Evolutionary conservation across 768 basidiomycete genomes (phyloP).

Genomic region (Kwoniella dejecticola): DNA sequence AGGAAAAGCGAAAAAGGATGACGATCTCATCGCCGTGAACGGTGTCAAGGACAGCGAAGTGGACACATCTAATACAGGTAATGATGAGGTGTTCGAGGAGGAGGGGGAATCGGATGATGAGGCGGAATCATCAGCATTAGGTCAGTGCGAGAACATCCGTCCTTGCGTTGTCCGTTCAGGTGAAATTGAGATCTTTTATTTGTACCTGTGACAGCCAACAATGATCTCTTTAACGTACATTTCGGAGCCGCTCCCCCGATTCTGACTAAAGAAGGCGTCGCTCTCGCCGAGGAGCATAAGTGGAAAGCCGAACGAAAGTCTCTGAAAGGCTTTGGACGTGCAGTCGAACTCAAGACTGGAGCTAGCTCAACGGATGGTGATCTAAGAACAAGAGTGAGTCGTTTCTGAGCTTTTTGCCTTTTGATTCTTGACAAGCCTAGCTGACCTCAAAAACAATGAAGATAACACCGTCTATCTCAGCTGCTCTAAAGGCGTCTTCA

Average conservation of each 20-base stretch:
- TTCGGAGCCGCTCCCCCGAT: conserved; percentile 66
- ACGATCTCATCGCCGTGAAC: conserved; percentile 22
- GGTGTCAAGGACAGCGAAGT: conserved; percentile 20
- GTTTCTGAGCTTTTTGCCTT: background rate
- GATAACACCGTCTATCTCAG: conserved; percentile 58
- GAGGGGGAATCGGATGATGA: conserved; percentile 24
- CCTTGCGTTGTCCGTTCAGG: too few species aligned
- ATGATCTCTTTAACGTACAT: conserved; percentile 69
- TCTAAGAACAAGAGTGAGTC: conserved; percentile 42
- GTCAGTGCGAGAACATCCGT: background rate
- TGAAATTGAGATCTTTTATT: too few species aligned
- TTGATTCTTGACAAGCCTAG: background rate
- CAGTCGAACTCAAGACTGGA: conserved; percentile 61
- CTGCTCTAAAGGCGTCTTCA: conserved; percentile 60
- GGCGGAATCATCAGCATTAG: background rate
- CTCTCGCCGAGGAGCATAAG: conserved; percentile 61
- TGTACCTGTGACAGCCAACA: conserved; percentile 17
- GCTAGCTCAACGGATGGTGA: conserved; percentile 40
- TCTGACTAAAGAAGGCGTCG: conserved; percentile 56
- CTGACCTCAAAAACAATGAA: conserved; percentile 9
- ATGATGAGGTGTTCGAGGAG: conserved; percentile 10
- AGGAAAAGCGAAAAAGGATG: conserved; percentile 36
- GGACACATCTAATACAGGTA: conserved; percentile 8
- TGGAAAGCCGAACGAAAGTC: conserved; percentile 64
- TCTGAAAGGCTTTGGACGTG: conserved; percentile 65